Evolutionary conservation across 495 filamentous ascomycete genomes (phyloP), one percentile per base, ranked within the genome.

Genomic region (Oidiodendron maius): DNA sequence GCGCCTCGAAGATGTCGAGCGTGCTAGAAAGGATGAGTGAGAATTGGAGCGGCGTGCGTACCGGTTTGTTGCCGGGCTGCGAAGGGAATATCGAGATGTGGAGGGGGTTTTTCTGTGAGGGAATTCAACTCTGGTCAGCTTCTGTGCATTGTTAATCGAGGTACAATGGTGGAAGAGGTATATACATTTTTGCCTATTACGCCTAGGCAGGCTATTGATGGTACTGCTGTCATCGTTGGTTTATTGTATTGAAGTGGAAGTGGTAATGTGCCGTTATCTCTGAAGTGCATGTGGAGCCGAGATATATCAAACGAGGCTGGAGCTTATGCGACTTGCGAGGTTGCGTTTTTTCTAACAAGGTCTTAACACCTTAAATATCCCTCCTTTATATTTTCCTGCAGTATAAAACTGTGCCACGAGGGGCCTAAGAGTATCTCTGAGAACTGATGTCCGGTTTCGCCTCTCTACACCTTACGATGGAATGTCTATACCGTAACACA

Each of bases 51-150:
- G 69, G 77, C 50, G 71, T 82, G 61, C 68, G 74, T 40, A 74
- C 75, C 58, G 70, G 74, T 22, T 59, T 68, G 50, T 67, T 68
- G 34, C 59, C 34, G 12, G 55, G 51, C 2, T 34, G 32, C 18
- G 56, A 54, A 26, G 90, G 86, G 66, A 96, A 96, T 61, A 96
- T 76, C 38, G 86, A 78, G 49, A 94, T 85, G 68, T 96, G 91
- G 61, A 98, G 85, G 40, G 91, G 93, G 64, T 95, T 95, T 69
- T 96, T 94, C 93, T 98, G 60, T 36, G n/a, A n/a, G n/a, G n/a
- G n/a, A n/a, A n/a, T n/a, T n/a, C n/a, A n/a, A n/a, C n/a, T n/a
- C n/a, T n/a, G n/a, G n/a, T n/a, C n/a, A n/a, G n/a, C n/a, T n/a
- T n/a, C n/a, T n/a, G n/a, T n/a, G n/a, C n/a, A n/a, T n/a, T n/a